Evolutionary conservation across 1,284 basidiomycete genomes (phyloP).

Genomic region (Microbotryum silenes-acaulis): DNA sequence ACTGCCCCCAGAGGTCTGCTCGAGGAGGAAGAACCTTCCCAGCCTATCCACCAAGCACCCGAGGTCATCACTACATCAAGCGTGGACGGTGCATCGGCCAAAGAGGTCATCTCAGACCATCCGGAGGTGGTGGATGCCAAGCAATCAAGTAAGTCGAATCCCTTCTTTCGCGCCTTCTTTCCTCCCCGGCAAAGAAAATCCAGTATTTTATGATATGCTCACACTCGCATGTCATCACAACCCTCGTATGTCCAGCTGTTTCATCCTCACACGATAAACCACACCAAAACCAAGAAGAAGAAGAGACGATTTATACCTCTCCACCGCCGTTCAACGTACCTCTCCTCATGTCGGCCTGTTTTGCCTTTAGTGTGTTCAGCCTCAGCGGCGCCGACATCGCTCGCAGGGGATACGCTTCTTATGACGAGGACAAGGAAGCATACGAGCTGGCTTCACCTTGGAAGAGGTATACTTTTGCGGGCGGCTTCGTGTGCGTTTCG

Average conservation of each 20-base stretch:
- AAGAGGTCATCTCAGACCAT: too few species aligned
- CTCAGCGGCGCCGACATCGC: conserved; percentile 23
- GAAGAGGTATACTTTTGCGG: conserved; percentile 24
- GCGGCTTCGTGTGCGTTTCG: conserved; percentile 7
- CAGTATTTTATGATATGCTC: too few species aligned
- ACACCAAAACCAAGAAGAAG: background rate
- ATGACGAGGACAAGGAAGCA: conserved; percentile 22
- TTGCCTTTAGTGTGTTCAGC: conserved; percentile 20
- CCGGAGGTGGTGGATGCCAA: too few species aligned
- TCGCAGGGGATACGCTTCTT: conserved; percentile 14
- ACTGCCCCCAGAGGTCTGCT: too few species aligned
- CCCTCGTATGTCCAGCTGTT: background rate
- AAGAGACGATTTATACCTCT: conserved; percentile 23
- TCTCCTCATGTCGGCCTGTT: conserved; percentile 17
- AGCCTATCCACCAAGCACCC: too few species aligned
- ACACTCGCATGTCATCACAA: too few species aligned
- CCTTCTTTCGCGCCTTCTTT: too few species aligned
- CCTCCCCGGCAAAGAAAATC: too few species aligned
- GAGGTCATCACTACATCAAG: too few species aligned
- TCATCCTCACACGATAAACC: background rate
- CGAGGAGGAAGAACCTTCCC: too few species aligned
- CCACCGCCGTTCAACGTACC: conserved; percentile 19
- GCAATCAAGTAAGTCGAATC: too few species aligned
- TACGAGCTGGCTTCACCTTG: conserved; percentile 18
- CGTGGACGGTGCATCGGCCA: too few species aligned